A percentile compares a stretch with the other conserved stretches of the same genome.
Conservation (phyloP, 2,329 filamentous ascomycete genomes). For the Scedosporium apiospermum region DNA sequence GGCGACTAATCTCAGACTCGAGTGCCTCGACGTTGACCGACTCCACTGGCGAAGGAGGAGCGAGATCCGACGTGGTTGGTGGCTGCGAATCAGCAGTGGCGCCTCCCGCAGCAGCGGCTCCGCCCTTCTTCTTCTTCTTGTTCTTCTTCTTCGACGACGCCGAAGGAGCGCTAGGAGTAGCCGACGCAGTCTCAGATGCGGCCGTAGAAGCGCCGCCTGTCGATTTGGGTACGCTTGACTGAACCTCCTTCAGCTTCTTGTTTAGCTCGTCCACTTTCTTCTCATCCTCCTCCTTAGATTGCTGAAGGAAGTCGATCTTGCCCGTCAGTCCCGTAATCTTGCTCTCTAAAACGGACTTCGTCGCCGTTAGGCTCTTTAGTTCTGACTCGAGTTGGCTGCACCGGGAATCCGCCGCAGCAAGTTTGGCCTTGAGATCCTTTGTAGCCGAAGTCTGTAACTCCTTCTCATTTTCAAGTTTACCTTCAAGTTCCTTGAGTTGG, state of each 20-base stretch:
- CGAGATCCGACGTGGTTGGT: slow-evolving; percentile 13
- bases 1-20: slow-evolving; percentile 37
- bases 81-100: slow-evolving; percentile 15
- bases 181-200: slow-evolving; percentile 15
- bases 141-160: slow-evolving; percentile 57
- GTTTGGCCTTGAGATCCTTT: slow-evolving; percentile 25
- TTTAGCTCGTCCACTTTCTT: slow-evolving; percentile 30
- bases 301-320: slow-evolving; percentile 31
- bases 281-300: slow-evolving; percentile 28
- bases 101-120: slow-evolving; percentile 33
- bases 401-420: slow-evolving; percentile 22
- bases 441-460: slow-evolving; percentile 20
- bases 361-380: slow-evolving; percentile 26
- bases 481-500: slow-evolving; percentile 34
- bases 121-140: slow-evolving; percentile 82
- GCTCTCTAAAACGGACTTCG: slow-evolving; percentile 19
- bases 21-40: slow-evolving; percentile 25
- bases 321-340: slow-evolving; percentile 31
- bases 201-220: slow-evolving; percentile 12
- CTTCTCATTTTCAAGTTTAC: slow-evolving; percentile 21
- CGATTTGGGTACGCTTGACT: slow-evolving; percentile 12
- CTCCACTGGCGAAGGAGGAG: slow-evolving; percentile 1
- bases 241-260: slow-evolving; percentile 19
- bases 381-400: slow-evolving; percentile 30
- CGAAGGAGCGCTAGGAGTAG: slow-evolving; percentile 15